Evolutionary conservation across 129 eudicot species (phyloP).

Genomic region (Centaurea solstitialis): DNA sequence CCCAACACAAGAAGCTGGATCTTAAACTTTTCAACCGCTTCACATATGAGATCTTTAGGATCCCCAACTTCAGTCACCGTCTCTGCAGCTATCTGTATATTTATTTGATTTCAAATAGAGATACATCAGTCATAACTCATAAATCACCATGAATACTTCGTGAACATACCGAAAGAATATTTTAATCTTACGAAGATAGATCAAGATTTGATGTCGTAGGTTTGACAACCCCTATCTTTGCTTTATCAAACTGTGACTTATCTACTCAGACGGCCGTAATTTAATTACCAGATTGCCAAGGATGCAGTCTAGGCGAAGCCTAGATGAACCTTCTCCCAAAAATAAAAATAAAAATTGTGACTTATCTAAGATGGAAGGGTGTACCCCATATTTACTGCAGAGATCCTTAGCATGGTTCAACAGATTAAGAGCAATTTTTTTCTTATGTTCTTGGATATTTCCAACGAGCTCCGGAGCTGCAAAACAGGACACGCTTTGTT

Average conservation of each 20-base stretch:
- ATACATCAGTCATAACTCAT: background rate
- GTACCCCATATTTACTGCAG: constrained; percentile 59
- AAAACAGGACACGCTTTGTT: constrained; percentile 8
- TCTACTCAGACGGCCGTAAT: background rate
- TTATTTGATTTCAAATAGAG: background rate
- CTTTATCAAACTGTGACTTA: background rate
- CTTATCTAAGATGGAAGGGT: background rate
- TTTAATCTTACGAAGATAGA: background rate
- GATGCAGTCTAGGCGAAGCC: too few species aligned
- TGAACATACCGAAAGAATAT: background rate
- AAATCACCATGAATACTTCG: background rate
- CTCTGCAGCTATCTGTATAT: constrained; percentile 48
- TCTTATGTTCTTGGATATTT: constrained; percentile 50
- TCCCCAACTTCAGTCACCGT: constrained; percentile 57
- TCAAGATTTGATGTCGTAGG: background rate
- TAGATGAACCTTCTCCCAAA: too few species aligned
- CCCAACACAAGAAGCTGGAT: constrained; percentile 63
- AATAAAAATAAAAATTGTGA: background rate
- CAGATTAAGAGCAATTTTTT: constrained; percentile 42
- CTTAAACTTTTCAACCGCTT: constrained; percentile 51
- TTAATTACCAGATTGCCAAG: too few species aligned
- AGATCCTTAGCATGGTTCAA: constrained; percentile 57
- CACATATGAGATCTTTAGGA: constrained; percentile 66
- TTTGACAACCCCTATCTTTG: background rate
- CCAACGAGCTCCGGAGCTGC: constrained; percentile 57